Conservation (phyloP, 257 asterid genomes). For the Capsicum chinense region DNA sequence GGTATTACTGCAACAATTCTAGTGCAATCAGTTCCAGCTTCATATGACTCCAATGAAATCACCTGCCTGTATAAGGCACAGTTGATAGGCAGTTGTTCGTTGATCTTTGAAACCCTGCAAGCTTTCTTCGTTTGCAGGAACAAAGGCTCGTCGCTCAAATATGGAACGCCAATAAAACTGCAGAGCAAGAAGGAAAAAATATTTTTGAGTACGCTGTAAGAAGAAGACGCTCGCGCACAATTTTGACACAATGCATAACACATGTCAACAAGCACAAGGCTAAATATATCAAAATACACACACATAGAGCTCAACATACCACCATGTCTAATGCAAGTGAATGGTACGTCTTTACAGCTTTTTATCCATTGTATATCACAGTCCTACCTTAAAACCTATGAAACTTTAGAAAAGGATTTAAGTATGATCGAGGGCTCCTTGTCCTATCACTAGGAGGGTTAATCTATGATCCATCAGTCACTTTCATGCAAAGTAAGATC, state of each 20-base stretch:
- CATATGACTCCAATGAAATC: constrained; percentile 8
- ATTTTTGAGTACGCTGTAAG: background rate
- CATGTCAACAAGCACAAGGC: background rate
- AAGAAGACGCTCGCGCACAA: background rate
- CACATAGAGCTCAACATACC: background rate
- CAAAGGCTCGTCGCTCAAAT: constrained; percentile 21
- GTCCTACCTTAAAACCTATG: background rate
- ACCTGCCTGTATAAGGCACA: background rate
- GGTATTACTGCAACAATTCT: constrained; percentile 23
- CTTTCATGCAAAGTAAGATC: background rate
- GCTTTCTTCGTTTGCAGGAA: constrained; percentile 24
- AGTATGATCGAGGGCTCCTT: background rate
- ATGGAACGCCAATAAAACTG: constrained; percentile 32
- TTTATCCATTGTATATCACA: background rate
- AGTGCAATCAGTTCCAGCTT: constrained; percentile 15
- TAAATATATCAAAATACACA: background rate
- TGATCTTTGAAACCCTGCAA: constrained; percentile 23
- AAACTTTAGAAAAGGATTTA: background rate
- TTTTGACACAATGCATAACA: background rate
- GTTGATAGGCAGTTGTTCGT: constrained; percentile 3
- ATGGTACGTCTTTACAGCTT: background rate
- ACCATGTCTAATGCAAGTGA: constrained; percentile 2
- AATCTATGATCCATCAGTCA: background rate
- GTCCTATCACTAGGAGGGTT: background rate
- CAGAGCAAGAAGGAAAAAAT: background rate